Base-by-base conservation (phyloP, 306 rosid species). In the Mimosa bimucronata region DNA sequence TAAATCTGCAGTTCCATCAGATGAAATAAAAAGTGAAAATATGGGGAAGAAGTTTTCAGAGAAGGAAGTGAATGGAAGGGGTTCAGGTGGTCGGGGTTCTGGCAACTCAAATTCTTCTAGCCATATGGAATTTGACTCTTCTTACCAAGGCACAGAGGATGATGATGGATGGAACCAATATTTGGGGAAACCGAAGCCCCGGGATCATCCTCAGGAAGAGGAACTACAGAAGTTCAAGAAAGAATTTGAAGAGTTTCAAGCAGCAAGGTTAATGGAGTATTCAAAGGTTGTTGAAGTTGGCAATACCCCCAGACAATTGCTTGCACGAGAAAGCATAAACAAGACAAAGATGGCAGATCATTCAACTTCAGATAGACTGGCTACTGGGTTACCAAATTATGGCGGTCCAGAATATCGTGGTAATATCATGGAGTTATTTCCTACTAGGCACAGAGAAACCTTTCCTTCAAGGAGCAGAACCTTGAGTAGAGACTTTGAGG, bases 141-240 rank as follows among this genome's bases (percentile, higher is more conserved):
- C 75, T 45, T 83, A 83, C 81, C 87, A 77, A 71, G 86, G 67
- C 61, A 72, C 29, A 60, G 85, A 86, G 66, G 92, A 67, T 13
- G 74, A 87, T 69, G 93, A 85, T 61, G 90, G 87, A 80, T 91
- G 90, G 97, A 79, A 55, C 70, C 81, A 55, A 73, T 85, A 83
- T 80, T 72, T 82, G 28, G 97, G 90, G 60, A 82, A 87, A 77
- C 88, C 90, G 46, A 87, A 82, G 82, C 92, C 85, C 31, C 85
- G 89, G 62, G 99, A 91, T 57, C 99, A 96, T 90, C 99, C 98
- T 71, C 99, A 93, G 79, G 99, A 96, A 79, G 93, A 96, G 88
- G 98, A 91, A 82, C 86, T 96, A 58, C 96, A 91, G 81, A 93
- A 88, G 85, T 96, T 96, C 80, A 91, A 91, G 91, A 93, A 88